Evolutionary conservation across 2,329 filamentous ascomycete genomes (phyloP).

Genomic region (Chaetomiaceae sp.): DNA sequence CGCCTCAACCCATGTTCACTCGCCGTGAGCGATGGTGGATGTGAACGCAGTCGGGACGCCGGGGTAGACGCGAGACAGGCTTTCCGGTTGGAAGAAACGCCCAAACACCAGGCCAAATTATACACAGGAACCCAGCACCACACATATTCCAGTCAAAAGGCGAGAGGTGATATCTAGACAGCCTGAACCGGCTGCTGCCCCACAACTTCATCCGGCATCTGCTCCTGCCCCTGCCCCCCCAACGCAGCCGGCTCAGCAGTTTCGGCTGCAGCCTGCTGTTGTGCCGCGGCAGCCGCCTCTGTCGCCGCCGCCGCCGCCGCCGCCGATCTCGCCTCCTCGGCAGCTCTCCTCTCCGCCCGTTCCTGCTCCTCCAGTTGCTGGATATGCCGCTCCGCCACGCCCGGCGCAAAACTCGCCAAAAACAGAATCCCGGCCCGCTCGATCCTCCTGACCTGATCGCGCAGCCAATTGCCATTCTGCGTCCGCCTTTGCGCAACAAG

Average conservation of each 20-base stretch:
- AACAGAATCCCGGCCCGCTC: constrained; percentile 58
- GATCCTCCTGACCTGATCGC: constrained; percentile 45
- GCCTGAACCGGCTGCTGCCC: constrained; percentile 1
- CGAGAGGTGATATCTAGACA: no score
- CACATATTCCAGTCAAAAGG: no score
- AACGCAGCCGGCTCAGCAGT: background rate
- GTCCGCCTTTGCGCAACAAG: constrained; percentile 43
- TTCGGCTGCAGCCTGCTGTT: constrained; percentile 6
- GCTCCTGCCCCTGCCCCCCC: background rate
- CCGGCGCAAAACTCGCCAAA: constrained; percentile 59
- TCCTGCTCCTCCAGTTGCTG: constrained; percentile 50
- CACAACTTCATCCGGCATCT: background rate
- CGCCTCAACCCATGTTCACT: no score
- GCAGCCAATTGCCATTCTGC: constrained; percentile 43
- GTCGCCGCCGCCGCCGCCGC: constrained; percentile 33
- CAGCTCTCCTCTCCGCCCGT: constrained; percentile 40
- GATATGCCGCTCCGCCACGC: constrained; percentile 60
- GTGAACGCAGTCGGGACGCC: no score
- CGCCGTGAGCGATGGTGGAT: no score
- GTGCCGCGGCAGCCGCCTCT: constrained; percentile 21
- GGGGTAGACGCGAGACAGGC: no score
- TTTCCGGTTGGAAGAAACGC: no score
- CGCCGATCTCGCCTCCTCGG: constrained; percentile 34
- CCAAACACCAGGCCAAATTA: background rate
- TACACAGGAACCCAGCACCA: no score